Evolutionary conservation across 129 eudicot species (phyloP), one percentile per base, ranked within the genome.

Genomic region (Tagetes erecta): DNA sequence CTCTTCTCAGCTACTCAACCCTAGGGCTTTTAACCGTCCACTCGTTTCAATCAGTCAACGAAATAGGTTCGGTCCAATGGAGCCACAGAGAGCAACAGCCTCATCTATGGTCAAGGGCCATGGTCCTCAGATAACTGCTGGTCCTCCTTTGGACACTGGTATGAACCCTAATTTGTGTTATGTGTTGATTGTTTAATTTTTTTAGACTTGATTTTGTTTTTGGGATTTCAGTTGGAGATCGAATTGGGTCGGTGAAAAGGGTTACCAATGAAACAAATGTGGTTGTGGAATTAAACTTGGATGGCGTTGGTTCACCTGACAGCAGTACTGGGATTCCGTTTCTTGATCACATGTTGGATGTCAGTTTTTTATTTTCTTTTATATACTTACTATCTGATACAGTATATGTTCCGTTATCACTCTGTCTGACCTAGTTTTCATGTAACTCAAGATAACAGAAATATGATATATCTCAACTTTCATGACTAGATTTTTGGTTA

Each of bases 341-440:
- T 81, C 97, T 94, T 52, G 99, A 91, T 85, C 99, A 95, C 77
- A 95, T 95, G 99, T 75, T 95, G 57, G 99, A 95, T 85, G 99
- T 94, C 11, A 88, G 91, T 79, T 13, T 79, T 66, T 12, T 12
- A 1, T 40, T 35, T 44, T 44, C 49, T 20, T 20, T 20, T 20
- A 20, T 20, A 20, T 20, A 20, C 27, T 20, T 20, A 20, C 27
- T 20, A 20, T 20, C 27, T 20, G 27, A 20, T 20, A 20, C 27
- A 20, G 27, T 20, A 20, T 20, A 20, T 20, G 27, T 20, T 20
- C 27, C 27, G 27, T 20, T 20, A 20, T 20, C 27, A 20, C 27
- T 40, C 44, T 40, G 6, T 40, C 44, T 40, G 44, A 40, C 3
- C 44, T 40, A 40, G 44, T 1, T 40, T 40, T 40, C 44, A 40